Evolutionary conservation across 2,329 filamentous ascomycete genomes (phyloP), one percentile per base, ranked within the genome.

Genomic region (Harringtonia aguacate): DNA sequence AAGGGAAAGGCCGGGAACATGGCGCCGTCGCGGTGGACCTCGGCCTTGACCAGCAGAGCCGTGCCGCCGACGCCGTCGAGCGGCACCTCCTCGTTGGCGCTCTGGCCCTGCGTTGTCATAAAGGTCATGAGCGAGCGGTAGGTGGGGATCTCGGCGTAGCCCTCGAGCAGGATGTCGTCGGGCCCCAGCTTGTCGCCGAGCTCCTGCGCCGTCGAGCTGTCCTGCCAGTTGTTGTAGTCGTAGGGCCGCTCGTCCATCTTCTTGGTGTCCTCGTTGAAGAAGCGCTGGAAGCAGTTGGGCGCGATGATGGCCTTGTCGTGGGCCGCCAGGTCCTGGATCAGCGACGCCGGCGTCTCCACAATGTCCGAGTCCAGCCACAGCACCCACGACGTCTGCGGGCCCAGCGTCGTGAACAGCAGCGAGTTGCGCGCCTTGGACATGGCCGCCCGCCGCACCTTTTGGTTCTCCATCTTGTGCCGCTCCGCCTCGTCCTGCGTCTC

Each of bases 1-100:
- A 98, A 98, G 4, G 90, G 67, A 60, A 98, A 98, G 0, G 92
- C 78, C 17, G 92, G 92, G 67, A 98, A 98, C 90, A 97, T 98
- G 60, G 92, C 90, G 18, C 92, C 92, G 58, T 98, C 92, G 22
- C 92, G 79, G 61, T 98, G 92, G 21, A 98, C 92, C 47, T 97
- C 89, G 2, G 89, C 92, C 68, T 95, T 95, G 48, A 98, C 92
- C 56, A 98, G 68, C 50, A 98, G 68, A 2, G 89, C 86, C 1
- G 90, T 94, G 30, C 92, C 92, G 44, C 92, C 92, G 4, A 98
- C 92, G 40, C 92, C 92, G 59, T 98, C 92, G 9, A 98, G 73
- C 36, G 80, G 73, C 41, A 95, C 75, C 57, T 85, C 79, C 30
- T 73, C 64, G 40, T 75, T 68, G 35, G 65, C 61, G 53, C 84